Evolutionary conservation across 331 rosid genomes (phyloP).

Genomic region (Pyrus hybrid): DNA sequence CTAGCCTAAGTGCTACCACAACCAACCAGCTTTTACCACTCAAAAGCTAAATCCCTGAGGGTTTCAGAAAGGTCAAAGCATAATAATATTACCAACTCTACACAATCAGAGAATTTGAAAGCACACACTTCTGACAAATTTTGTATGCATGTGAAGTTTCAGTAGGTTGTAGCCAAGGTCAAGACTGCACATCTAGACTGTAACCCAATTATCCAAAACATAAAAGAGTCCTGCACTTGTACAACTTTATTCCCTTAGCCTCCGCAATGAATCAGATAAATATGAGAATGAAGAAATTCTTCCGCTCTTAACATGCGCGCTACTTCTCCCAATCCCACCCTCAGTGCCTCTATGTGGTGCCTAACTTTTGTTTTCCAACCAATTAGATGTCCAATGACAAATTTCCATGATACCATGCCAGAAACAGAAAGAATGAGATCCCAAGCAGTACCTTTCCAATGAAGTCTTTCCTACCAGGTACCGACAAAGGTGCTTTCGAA

Average conservation of each 20-base stretch:
- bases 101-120: not conserved
- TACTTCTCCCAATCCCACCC: not conserved
- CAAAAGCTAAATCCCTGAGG: not conserved
- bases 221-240: not conserved
- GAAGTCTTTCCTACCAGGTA: not conserved
- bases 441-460: not conserved
- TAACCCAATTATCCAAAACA: not conserved
- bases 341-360: not conserved
- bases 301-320: not conserved
- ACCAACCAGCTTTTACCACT: not conserved
- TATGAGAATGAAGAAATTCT: not conserved
- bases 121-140: not conserved
- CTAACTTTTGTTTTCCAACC: not conserved
- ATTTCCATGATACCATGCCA: not conserved
- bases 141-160: not conserved
- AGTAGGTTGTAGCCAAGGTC: not conserved
- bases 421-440: not conserved
- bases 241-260: not conserved
- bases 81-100: conserved; percentile 1
- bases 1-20: not conserved
- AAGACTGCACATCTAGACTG: not conserved
- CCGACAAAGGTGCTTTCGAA: not conserved
- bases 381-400: not conserved
- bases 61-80: not conserved
- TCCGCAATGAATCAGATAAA: not conserved